Conservation (phyloP, 331 rosid genomes). For the Malus hybrid region DNA sequence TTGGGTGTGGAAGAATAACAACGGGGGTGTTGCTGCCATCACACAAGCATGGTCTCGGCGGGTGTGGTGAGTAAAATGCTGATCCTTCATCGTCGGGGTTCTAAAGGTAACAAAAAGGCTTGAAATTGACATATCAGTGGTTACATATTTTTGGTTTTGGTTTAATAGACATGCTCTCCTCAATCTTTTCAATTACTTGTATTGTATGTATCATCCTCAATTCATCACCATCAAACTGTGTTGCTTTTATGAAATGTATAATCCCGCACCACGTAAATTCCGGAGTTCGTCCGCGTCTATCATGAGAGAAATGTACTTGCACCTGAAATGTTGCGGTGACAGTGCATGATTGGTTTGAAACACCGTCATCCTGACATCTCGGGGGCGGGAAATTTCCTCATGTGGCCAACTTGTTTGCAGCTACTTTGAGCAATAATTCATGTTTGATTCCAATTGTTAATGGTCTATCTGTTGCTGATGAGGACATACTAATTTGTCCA, state of each 20-base stretch:
- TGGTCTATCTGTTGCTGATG: background rate
- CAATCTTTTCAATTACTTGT: slow-evolving; percentile 11
- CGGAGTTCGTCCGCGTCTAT: too few species aligned
- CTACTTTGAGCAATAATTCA: background rate
- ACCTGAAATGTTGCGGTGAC: too few species aligned
- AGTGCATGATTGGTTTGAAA: too few species aligned
- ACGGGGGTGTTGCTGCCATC: slow-evolving; percentile 24
- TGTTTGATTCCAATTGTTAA: background rate
- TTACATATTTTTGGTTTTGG: slow-evolving; percentile 23
- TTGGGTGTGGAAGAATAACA: slow-evolving; percentile 34
- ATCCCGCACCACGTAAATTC: background rate
- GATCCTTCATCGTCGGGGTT: slow-evolving; percentile 27
- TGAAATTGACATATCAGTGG: slow-evolving; percentile 24
- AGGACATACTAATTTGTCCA: background rate
- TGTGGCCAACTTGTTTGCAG: background rate
- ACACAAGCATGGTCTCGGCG: slow-evolving; percentile 11
- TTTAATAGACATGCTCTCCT: slow-evolving; percentile 30
- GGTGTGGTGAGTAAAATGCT: slow-evolving; percentile 25
- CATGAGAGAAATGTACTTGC: too few species aligned
- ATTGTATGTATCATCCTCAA: slow-evolving; percentile 2
- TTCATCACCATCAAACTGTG: background rate
- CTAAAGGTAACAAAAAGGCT: slow-evolving; percentile 9
- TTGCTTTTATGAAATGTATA: slow-evolving; percentile 4
- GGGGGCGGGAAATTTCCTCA: too few species aligned
- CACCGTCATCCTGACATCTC: too few species aligned